Evolutionary conservation across 176 grass and related monocot genomes (phyloP).

Genomic region (Raddia distichophylla): DNA sequence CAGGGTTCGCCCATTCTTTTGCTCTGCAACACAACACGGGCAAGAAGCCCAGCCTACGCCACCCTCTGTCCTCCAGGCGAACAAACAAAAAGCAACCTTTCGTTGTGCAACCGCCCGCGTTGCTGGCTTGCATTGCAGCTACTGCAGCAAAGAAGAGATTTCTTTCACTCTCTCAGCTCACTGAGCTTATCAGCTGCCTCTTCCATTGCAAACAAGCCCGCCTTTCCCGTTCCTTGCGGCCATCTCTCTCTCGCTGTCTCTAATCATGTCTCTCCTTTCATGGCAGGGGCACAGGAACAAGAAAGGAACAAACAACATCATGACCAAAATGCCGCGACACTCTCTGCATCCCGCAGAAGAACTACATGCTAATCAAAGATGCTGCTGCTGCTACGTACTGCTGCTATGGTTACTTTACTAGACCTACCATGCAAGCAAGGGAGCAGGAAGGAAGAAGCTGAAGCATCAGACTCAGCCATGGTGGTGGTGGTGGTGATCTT

Average conservation of each 20-base stretch:
- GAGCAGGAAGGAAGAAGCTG: constrained; percentile 28
- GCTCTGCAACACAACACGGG: neutral
- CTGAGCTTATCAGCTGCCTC: neutral
- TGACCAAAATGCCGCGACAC: constrained; percentile 48
- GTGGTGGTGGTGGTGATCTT: neutral
- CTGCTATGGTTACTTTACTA: constrained; percentile 37
- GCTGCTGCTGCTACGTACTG: constrained; percentile 20
- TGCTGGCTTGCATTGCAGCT: neutral
- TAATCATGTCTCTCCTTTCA: constrained; percentile 53
- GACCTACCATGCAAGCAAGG: constrained; percentile 38
- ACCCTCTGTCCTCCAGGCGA: constrained; percentile 43
- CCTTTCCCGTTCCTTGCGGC: neutral
- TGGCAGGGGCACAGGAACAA: constrained; percentile 30
- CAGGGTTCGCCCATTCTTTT: constrained; percentile 35
- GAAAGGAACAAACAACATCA: constrained; percentile 48
- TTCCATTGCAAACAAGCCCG: neutral
- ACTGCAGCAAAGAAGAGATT: constrained; percentile 19
- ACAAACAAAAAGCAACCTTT: constrained; percentile 76
- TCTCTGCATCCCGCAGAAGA: neutral
- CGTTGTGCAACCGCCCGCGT: constrained; percentile 34
- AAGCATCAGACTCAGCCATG: constrained; percentile 6
- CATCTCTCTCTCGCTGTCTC: neutral
- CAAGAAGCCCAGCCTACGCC: constrained; percentile 42
- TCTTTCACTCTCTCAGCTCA: neutral
- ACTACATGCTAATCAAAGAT: constrained; percentile 10